phyloP scores from a whole-genome alignment of 768 basidiomycete species.

The Baorangia bicolor region DNA sequence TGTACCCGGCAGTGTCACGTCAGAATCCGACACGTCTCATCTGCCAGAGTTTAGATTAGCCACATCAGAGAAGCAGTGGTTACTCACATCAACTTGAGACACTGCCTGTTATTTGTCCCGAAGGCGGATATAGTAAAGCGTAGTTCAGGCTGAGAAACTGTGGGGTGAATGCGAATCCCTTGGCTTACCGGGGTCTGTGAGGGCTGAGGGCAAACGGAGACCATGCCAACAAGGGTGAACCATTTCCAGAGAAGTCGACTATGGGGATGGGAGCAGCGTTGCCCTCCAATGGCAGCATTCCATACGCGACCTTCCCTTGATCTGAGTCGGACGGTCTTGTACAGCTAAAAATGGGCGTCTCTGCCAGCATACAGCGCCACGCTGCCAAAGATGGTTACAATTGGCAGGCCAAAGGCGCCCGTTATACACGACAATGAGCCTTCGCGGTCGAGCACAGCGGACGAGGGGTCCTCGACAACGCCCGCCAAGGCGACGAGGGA shows the following conservation, averaged over 20 bases:
- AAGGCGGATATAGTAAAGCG: background rate
- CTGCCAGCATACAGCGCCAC: background rate
- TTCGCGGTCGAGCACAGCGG: background rate
- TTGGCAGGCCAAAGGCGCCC: background rate
- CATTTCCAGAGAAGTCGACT: slow-evolving; percentile 11
- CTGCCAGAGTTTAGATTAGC: background rate
- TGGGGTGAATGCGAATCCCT: slow-evolving; percentile 21
- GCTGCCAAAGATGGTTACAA: background rate
- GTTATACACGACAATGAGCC: background rate
- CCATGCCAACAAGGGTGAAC: slow-evolving; percentile 21
- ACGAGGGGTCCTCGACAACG: background rate
- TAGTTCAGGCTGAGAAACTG: slow-evolving; percentile 6
- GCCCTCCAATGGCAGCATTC: background rate
- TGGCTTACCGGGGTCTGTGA: background rate
- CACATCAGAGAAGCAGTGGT: slow-evolving; percentile 8
- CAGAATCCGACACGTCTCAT: slow-evolving; percentile 7
- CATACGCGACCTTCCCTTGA: background rate
- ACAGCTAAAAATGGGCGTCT: slow-evolving; percentile 9
- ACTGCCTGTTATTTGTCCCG: slow-evolving; percentile 4
- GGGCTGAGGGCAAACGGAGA: slow-evolving; percentile 20
- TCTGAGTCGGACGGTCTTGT: slow-evolving; percentile 5
- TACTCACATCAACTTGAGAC: slow-evolving; percentile 7
- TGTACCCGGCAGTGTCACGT: background rate
- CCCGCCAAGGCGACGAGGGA: background rate
- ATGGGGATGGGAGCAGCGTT: background rate